A percentile compares a stretch with the other conserved stretches of the same genome.
These are phyloP conservation scores for Cutaneotrichosporon sp. DNA, from an alignment of 1,284 basidiomycete genomes.

Conservation along the genomic window DNA sequence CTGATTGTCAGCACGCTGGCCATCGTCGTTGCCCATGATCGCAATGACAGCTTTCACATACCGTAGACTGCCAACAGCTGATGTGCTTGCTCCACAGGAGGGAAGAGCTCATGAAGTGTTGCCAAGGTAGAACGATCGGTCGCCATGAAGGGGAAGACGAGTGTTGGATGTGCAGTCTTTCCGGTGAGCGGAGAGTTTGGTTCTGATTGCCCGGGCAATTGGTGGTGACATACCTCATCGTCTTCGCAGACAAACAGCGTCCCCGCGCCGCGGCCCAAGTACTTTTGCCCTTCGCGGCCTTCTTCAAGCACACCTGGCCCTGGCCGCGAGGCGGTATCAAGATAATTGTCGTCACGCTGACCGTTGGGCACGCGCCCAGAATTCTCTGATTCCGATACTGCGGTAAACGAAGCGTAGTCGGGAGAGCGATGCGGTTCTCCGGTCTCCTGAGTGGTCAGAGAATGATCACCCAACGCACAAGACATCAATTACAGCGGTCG, in stretches of 20 bases:
- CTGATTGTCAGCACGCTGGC: conserved; percentile 4
- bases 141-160: conserved; percentile 18
- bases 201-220: not conserved
- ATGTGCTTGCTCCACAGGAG: conserved; percentile 11
- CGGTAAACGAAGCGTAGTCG: conserved; percentile 18
- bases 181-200: conserved; percentile 11
- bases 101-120: conserved; percentile 15
- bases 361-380: conserved; percentile 1
- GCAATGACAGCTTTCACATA: conserved; percentile 2
- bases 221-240: conserved; percentile 13
- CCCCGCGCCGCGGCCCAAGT: conserved; percentile 22
- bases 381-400: conserved; percentile 14
- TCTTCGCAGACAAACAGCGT: conserved; percentile 22
- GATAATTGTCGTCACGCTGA: conserved; percentile 14
- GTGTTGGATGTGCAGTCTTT: conserved; percentile 9
- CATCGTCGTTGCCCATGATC: no score
- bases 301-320: conserved; percentile 13
- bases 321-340: conserved; percentile 14
- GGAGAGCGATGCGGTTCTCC: not conserved
- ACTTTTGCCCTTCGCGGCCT: conserved; percentile 15
- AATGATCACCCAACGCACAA: not conserved
- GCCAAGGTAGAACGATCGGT: conserved; percentile 6
- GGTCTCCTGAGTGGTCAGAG: not conserved
- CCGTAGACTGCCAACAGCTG: conserved; percentile 12
- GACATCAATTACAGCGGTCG: no score